Evolutionary conservation across 768 basidiomycete species (phyloP).

Genomic region (Mycena vulgaris): DNA sequence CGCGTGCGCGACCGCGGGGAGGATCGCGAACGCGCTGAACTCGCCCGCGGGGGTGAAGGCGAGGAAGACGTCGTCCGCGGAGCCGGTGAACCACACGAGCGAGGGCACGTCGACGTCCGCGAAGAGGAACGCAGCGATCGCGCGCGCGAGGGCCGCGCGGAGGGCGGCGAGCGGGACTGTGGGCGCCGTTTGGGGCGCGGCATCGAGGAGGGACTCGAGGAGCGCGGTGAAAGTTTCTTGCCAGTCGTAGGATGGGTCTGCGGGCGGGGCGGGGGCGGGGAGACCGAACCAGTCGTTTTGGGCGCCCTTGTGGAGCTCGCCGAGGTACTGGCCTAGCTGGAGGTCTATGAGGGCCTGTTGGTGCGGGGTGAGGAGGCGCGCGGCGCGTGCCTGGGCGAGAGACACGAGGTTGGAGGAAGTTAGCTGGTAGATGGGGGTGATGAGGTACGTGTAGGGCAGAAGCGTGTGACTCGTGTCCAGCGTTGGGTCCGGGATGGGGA

Average conservation of each 20-base stretch:
- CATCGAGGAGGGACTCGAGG: constrained; percentile 70
- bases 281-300: constrained; percentile 85
- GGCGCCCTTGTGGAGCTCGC: constrained; percentile 73
- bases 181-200: constrained; percentile 46
- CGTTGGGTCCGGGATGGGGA: constrained; percentile 66
- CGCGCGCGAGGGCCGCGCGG: constrained; percentile 70
- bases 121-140: constrained; percentile 83
- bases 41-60: constrained; percentile 43
- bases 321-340: constrained; percentile 72
- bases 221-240: constrained; percentile 78
- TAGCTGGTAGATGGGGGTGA: constrained; percentile 61
- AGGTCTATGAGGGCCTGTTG: constrained; percentile 68
- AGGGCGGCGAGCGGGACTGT: constrained; percentile 53
- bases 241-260: constrained; percentile 74
- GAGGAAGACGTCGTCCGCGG: constrained; percentile 72
- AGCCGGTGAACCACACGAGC: constrained; percentile 75
- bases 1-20: constrained; percentile 67
- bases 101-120: constrained; percentile 84
- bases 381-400: constrained; percentile 55
- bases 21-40: constrained; percentile 59
- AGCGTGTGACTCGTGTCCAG: constrained; percentile 64
- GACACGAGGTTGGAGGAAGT: constrained; percentile 54
- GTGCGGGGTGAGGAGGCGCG: constrained; percentile 52
- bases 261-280: constrained; percentile 51
- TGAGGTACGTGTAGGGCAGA: constrained; percentile 67